A percentile compares a stretch with the other conserved stretches of the same genome.
Evolutionary conservation across 2,329 filamentous ascomycete genomes (phyloP).

Genomic region (Annulohypoxylon truncatum): DNA sequence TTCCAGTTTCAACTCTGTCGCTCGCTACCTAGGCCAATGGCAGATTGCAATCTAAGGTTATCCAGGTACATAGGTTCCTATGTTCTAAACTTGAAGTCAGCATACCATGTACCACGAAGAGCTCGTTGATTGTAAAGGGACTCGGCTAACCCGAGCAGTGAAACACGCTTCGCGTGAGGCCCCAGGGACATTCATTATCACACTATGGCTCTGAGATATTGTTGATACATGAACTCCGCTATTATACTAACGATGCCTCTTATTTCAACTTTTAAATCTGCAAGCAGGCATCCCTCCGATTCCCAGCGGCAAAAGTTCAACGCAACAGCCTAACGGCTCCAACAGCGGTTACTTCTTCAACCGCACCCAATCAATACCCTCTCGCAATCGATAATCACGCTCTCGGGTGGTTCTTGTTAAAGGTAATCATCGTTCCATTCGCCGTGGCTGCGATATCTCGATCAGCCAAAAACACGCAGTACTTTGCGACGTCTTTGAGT

Average conservation of each 20-base stretch:
- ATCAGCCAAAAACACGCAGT: conserved; percentile 40
- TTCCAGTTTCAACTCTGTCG: not conserved
- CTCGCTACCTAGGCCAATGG: not conserved
- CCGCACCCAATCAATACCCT: not conserved
- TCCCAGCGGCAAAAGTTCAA: not conserved
- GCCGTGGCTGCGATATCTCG: conserved; percentile 27
- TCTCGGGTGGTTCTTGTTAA: conserved; percentile 35
- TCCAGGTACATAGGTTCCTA: not conserved
- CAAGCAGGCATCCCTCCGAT: not conserved
- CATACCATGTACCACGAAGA: not conserved
- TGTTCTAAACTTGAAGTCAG: conserved; percentile 4
- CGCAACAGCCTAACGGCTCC: not conserved
- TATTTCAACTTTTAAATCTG: not conserved
- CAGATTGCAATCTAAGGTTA: not conserved
- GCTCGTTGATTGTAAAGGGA: not conserved
- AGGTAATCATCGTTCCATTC: conserved; percentile 34
- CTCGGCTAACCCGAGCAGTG: conserved; percentile 25
- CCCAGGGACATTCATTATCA: not conserved
- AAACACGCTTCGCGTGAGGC: conserved; percentile 23
- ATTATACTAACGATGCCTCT: not conserved
- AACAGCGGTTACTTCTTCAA: not conserved
- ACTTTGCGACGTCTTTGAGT: conserved; percentile 53
- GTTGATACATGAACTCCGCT: not conserved
- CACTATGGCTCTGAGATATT: not conserved
- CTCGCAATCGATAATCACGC: conserved; percentile 1